These are phyloP conservation scores for Claviceps sp. DNA, from an alignment of 2,329 filamentous ascomycete genomes.

Conservation along the genomic window DNA sequence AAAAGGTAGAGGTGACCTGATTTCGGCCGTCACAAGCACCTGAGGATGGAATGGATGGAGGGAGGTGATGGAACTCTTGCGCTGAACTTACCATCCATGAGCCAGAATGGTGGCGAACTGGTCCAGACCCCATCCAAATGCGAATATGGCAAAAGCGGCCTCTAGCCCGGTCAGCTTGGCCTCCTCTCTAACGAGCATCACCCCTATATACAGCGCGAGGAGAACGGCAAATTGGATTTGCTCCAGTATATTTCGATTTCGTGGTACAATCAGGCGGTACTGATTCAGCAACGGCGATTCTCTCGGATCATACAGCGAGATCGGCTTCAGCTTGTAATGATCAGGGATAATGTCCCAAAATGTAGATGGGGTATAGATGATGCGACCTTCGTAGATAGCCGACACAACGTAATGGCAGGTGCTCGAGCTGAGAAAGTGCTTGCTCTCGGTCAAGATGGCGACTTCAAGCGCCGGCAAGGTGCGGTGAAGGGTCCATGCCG, in stretches of 20 bases:
- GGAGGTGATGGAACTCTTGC: neutral
- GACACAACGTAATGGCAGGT: conserved; percentile 72
- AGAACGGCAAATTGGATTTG: conserved; percentile 59
- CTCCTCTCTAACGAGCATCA: conserved; percentile 58
- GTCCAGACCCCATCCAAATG: conserved; percentile 66
- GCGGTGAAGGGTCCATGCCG: conserved; percentile 35
- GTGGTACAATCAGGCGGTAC: conserved; percentile 70
- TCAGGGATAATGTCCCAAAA: conserved; percentile 78
- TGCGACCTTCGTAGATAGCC: conserved; percentile 67
- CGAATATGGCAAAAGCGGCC: conserved; percentile 56
- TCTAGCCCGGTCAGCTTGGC: conserved; percentile 44
- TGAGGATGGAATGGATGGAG: neutral
- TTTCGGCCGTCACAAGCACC: neutral
- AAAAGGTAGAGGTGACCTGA: neutral
- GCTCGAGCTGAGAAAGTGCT: conserved; percentile 61
- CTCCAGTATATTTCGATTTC: conserved; percentile 65
- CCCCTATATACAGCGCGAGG: conserved; percentile 53
- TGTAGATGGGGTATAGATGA: conserved; percentile 70
- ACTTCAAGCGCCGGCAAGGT: conserved; percentile 70
- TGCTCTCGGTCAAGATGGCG: conserved; percentile 71
- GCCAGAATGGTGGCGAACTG: conserved; percentile 65
- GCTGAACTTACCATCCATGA: conserved; percentile 43
- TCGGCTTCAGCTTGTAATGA: conserved; percentile 72
- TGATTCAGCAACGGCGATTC: conserved; percentile 68
- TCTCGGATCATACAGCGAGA: conserved; percentile 66